These are phyloP conservation scores for Citrus glauca DNA, from an alignment of 345 rosid genomes.

Conservation along the genomic window DNA sequence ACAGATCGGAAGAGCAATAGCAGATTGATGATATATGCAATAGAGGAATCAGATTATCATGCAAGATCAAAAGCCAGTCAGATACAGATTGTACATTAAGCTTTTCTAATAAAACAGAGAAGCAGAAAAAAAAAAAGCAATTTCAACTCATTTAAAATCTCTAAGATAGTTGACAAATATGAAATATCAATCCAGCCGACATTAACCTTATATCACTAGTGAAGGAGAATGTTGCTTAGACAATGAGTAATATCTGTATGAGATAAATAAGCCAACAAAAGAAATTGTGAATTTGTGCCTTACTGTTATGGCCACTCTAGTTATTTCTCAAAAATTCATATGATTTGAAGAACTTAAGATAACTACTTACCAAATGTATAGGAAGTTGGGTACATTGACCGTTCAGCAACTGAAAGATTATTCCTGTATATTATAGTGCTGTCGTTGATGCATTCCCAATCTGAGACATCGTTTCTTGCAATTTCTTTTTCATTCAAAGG, in stretches of 20 bases:
- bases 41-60: background rate
- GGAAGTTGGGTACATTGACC: conserved; percentile 87
- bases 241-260: background rate
- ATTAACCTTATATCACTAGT: background rate
- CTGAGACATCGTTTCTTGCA: conserved; percentile 63
- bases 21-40: background rate
- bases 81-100: background rate
- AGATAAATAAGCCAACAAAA: background rate
- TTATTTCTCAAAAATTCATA: conserved; percentile 5
- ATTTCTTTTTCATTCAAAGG: conserved; percentile 83
- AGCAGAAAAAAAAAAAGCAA: background rate
- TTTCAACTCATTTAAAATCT: background rate
- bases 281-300: background rate
- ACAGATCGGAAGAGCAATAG: conserved; percentile 4
- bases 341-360: background rate
- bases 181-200: conserved; percentile 3
- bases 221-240: background rate
- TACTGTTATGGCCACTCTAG: background rate
- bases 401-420: conserved; percentile 71
- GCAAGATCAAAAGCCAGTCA: background rate
- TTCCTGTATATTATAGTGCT: conserved; percentile 63
- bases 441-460: conserved; percentile 90
- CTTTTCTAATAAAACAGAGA: background rate
- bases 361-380: conserved; percentile 76
- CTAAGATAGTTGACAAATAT: background rate